phyloP scores from a whole-genome alignment of 495 filamentous ascomycete species.

The Xylaria bambusicola region DNA sequence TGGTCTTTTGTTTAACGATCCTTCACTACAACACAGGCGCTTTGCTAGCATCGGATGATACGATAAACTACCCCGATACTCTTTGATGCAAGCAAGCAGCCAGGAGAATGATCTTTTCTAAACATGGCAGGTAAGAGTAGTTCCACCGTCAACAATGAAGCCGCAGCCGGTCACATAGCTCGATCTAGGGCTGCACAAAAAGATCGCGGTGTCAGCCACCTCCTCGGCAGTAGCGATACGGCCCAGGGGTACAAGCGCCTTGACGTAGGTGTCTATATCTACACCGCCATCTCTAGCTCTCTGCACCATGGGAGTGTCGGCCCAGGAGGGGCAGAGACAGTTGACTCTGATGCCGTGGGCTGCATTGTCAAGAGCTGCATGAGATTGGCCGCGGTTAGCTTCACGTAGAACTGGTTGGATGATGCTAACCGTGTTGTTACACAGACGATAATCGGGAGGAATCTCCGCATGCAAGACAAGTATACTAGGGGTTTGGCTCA shows the following conservation, averaged over 20 bases:
- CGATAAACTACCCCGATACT: no score
- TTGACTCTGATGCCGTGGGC: slow-evolving; percentile 45
- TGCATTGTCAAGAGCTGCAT: slow-evolving; percentile 38
- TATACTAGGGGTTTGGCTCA: neutral
- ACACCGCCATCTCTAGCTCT: neutral
- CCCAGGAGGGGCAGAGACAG: slow-evolving; percentile 45
- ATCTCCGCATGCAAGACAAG: no score
- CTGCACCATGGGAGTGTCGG: slow-evolving; percentile 44
- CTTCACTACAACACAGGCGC: no score
- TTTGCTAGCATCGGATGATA: no score
- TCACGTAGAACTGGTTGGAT: no score
- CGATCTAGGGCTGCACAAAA: slow-evolving; percentile 42
- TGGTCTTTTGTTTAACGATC: no score
- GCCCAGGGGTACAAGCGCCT: slow-evolving; percentile 30
- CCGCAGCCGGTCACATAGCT: slow-evolving; percentile 40
- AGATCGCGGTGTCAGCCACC: slow-evolving; percentile 45
- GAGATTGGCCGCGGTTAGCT: neutral
- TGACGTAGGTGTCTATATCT: slow-evolving; percentile 17
- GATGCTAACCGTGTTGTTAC: no score
- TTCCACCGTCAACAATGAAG: slow-evolving; percentile 35
- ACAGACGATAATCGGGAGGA: no score
- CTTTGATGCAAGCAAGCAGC: no score
- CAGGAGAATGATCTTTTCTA: no score
- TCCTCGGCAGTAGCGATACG: slow-evolving; percentile 43
- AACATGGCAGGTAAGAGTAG: neutral